These are phyloP conservation scores for Rhizoclosmatium globosum DNA, from an alignment of 192 early-diverging fungal species.

Conservation along the genomic window DNA sequence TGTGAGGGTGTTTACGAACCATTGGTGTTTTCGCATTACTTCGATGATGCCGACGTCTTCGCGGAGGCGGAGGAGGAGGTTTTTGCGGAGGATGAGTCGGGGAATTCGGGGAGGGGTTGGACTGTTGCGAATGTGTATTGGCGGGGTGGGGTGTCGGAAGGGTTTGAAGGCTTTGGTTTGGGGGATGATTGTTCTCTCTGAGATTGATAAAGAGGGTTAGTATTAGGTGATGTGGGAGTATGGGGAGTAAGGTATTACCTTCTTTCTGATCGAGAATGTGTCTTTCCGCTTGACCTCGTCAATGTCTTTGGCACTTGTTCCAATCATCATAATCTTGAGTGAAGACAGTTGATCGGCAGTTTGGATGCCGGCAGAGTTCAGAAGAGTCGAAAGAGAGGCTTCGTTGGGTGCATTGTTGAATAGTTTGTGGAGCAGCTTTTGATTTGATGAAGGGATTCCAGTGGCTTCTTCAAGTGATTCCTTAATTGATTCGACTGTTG, in stretches of 20 bases:
- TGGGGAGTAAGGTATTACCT: conserved; percentile 12
- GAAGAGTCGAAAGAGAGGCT: conserved; percentile 41
- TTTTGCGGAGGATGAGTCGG: conserved; percentile 57
- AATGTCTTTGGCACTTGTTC: conserved; percentile 52
- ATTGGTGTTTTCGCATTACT: conserved; percentile 62
- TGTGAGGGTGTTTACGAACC: conserved; percentile 70
- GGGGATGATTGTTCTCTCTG: conserved; percentile 6
- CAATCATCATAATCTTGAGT: conserved; percentile 64
- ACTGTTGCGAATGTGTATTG: conserved; percentile 70
- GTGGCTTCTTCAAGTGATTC: conserved; percentile 44
- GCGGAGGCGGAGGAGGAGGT: conserved; percentile 70
- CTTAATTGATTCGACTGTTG: conserved; percentile 55
- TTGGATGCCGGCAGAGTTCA: conserved; percentile 27
- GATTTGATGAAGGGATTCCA: conserved; percentile 42
- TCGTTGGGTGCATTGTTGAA: conserved; percentile 15
- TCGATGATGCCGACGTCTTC: conserved; percentile 64
- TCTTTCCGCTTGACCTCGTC: conserved; percentile 37
- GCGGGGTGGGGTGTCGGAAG: conserved; percentile 16
- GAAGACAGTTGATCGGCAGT: background rate
- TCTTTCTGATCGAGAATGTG: conserved; percentile 14
- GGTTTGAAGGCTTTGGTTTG: conserved; percentile 1
- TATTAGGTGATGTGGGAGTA: conserved; percentile 3
- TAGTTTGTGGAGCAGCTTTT: conserved; percentile 68
- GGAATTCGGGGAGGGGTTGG: conserved; percentile 65
- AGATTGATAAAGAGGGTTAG: background rate